These are phyloP conservation scores for Carpinus fangiana DNA, from an alignment of 306 rosid genomes.

Conservation along the genomic window DNA sequence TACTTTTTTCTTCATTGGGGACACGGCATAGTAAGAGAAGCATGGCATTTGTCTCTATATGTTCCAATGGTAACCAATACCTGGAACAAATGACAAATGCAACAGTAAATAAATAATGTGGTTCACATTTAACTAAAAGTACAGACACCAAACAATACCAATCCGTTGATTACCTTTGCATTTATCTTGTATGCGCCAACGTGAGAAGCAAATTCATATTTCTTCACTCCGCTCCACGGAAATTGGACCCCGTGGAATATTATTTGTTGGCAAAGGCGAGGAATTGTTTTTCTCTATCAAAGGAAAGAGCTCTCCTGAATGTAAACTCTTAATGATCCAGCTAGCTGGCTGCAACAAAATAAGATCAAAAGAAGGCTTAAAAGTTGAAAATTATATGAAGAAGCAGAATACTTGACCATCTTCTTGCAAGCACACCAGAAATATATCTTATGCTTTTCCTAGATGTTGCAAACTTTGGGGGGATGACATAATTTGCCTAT, in stretches of 20 bases:
- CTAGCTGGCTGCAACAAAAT: slow-evolving; percentile 57
- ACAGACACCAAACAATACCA: not conserved
- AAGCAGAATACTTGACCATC: not conserved
- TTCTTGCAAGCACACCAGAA: not conserved
- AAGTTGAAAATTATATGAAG: not conserved
- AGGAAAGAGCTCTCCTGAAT: slow-evolving; percentile 69
- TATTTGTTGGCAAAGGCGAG: slow-evolving; percentile 23
- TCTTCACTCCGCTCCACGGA: slow-evolving; percentile 46
- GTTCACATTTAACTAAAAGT: not conserved
- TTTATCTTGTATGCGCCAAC: slow-evolving; percentile 17
- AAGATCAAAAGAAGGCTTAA: slow-evolving; percentile 10
- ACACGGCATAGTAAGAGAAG: not conserved
- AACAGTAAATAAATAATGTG: not conserved
- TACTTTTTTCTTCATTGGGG: not conserved
- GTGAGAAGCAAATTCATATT: slow-evolving; percentile 34
- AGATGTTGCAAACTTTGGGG: not conserved
- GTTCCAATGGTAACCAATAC: not conserved
- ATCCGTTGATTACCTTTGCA: not conserved
- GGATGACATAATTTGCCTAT: not conserved
- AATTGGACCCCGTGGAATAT: slow-evolving; percentile 34
- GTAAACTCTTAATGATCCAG: slow-evolving; percentile 81
- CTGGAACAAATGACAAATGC: not conserved
- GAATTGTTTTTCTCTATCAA: slow-evolving; percentile 27
- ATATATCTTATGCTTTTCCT: not conserved
- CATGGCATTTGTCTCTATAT: not conserved